Percentiles rank a stretch among this genome's conserved stretches.
These are phyloP conservation scores for Penicillium sp. DNA, from an alignment of 2,329 filamentous ascomycete species.

Conservation along the genomic window DNA sequence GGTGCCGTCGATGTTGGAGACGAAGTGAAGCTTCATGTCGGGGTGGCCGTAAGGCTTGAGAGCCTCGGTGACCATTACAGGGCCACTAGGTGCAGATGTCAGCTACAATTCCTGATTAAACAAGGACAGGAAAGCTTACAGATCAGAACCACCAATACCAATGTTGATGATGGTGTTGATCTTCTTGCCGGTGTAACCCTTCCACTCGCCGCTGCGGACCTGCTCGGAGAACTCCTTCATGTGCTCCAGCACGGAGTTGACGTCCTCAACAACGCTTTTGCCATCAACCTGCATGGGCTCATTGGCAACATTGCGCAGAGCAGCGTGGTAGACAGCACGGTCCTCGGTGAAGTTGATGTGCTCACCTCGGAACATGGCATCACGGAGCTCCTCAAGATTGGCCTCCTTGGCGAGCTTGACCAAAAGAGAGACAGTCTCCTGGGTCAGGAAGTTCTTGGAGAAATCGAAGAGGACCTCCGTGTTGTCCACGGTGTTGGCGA, in stretches of 20 bases:
- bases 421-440: slow-evolving; percentile 84
- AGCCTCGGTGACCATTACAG: slow-evolving; percentile 98
- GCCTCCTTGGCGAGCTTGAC: slow-evolving; percentile 90
- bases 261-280: slow-evolving; percentile 87
- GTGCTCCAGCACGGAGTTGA: slow-evolving; percentile 87
- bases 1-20: slow-evolving; percentile 99
- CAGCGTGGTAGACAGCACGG: slow-evolving; percentile 92
- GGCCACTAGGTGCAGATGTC: slow-evolving; percentile 59
- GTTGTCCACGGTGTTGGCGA: slow-evolving; percentile 72
- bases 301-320: slow-evolving; percentile 84
- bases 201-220: slow-evolving; percentile 92
- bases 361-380: slow-evolving; percentile 95
- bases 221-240: slow-evolving; percentile 99
- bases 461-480: slow-evolving; percentile 96
- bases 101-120: slow-evolving; percentile 9
- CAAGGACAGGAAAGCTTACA: slow-evolving; percentile 60
- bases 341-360: slow-evolving; percentile 99
- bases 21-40: slow-evolving; percentile 89
- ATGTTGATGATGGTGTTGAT: slow-evolving; percentile 96
- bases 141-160: slow-evolving; percentile 95
- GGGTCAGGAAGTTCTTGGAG: slow-evolving; percentile 96
- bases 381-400: slow-evolving; percentile 84
- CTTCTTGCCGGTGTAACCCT: slow-evolving; percentile 95
- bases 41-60: slow-evolving; percentile 90
- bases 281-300: slow-evolving; percentile 82